A percentile compares a stretch with the other conserved stretches of the same genome.
Conservation (phyloP, 2,329 filamentous ascomycete genomes). For the Fusarium oxysporum region DNA sequence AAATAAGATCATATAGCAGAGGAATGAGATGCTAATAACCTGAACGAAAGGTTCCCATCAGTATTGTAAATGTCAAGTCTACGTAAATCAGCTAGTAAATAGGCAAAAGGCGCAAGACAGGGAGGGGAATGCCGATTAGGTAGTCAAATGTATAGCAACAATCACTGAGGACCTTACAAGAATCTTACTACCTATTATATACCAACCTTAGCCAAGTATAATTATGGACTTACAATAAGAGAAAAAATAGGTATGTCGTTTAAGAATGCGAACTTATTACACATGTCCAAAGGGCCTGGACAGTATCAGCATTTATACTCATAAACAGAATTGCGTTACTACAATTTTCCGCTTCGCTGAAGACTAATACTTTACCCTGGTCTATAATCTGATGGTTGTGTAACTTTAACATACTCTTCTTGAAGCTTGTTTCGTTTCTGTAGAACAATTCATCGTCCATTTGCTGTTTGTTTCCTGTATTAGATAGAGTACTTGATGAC, state of each 20-base stretch:
- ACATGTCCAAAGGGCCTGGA: not conserved
- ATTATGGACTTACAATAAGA: not conserved
- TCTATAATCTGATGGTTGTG: not conserved
- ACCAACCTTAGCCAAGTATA: not conserved
- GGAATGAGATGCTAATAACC: not conserved
- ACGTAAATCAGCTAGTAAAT: not conserved
- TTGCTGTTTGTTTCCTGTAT: not conserved
- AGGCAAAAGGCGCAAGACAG: not conserved
- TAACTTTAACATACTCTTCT: not conserved
- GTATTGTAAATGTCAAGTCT: not conserved
- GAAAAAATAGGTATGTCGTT: not conserved
- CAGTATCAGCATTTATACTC: not conserved
- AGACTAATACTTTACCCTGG: not conserved
- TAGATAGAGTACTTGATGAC: slow-evolving; percentile 11
- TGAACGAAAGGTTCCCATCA: not conserved
- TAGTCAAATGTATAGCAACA: not conserved
- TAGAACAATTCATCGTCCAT: not conserved
- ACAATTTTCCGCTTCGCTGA: not conserved
- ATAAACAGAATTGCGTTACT: not conserved
- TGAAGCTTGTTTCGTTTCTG: not conserved
- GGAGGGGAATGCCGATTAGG: not conserved
- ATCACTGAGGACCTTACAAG: not conserved
- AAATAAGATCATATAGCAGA: not conserved
- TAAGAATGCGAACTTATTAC: not conserved
- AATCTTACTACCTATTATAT: not conserved